Evolutionary conservation across 1,139 yeast species (phyloP).

Genomic region (Taphrina sp.): DNA sequence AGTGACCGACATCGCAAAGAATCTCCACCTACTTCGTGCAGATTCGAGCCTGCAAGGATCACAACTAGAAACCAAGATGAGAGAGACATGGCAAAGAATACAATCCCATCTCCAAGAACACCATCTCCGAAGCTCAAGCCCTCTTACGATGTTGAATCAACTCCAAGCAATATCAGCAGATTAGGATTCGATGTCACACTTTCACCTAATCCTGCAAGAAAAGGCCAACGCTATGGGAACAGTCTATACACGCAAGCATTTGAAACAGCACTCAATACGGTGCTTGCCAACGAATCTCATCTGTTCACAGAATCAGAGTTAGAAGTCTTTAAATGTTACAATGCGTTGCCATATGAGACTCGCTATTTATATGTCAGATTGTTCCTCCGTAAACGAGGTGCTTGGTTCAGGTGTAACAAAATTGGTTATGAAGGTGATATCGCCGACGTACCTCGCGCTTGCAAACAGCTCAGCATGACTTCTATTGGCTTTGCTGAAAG

Average conservation of each 20-base stretch:
- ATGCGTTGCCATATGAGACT: conserved; percentile 32
- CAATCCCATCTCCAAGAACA: conserved; percentile 1
- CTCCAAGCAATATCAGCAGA: conserved; percentile 21
- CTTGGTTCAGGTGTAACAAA: conserved; percentile 36
- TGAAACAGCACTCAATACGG: conserved; percentile 36
- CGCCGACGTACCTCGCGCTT: conserved; percentile 32
- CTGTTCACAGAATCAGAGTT: conserved; percentile 36
- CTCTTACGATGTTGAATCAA: conserved; percentile 1
- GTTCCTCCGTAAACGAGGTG: conserved; percentile 35
- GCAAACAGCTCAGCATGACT: conserved; percentile 18
- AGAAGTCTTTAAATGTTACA: conserved; percentile 25
- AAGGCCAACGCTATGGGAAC: background rate
- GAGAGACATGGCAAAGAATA: no score
- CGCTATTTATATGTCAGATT: conserved; percentile 37
- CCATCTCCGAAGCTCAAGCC: background rate
- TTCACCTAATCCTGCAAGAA: conserved; percentile 6
- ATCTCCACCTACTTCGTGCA: no score
- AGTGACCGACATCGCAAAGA: no score
- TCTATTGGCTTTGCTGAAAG: conserved; percentile 22
- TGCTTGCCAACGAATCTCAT: conserved; percentile 35
- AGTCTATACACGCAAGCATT: conserved; percentile 37
- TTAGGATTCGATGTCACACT: conserved; percentile 30
- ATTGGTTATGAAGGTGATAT: conserved; percentile 35
- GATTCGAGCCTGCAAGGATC: no score
- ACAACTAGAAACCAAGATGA: no score